Evolutionary conservation across 2,329 filamentous ascomycete genomes (phyloP).

Genomic region (Arthrobotrys sphaeroides): DNA sequence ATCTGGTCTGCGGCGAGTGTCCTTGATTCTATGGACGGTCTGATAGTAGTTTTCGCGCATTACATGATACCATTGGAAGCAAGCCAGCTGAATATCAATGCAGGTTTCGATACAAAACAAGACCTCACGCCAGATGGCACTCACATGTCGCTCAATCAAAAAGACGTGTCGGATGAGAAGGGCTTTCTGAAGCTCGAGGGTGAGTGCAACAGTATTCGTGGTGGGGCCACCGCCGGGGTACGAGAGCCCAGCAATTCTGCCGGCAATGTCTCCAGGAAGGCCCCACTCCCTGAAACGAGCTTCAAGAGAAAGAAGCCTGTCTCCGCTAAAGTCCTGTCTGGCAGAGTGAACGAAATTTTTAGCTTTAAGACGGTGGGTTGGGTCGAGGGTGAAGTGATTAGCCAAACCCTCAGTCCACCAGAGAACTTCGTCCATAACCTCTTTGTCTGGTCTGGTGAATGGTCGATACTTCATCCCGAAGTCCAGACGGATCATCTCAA

Average conservation of each 20-base stretch:
- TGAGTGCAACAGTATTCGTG: not conserved
- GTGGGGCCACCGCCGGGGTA: not conserved
- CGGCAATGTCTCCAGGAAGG: not conserved
- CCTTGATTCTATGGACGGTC: constrained; percentile 1
- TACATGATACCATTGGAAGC: not conserved
- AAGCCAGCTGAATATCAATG: constrained; percentile 13
- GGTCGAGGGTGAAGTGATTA: not conserved
- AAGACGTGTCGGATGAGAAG: not conserved
- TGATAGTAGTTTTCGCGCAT: not conserved
- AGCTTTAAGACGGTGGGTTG: not conserved
- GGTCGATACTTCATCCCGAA: constrained; percentile 8
- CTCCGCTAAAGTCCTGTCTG: not conserved
- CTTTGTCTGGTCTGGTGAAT: not conserved
- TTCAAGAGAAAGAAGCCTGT: not conserved
- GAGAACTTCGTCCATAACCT: not conserved
- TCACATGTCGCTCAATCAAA: constrained; percentile 5
- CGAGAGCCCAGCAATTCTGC: not conserved
- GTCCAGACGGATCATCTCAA: not conserved
- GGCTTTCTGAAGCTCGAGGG: not conserved
- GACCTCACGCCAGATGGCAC: constrained; percentile 4
- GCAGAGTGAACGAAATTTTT: not conserved
- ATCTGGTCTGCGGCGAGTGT: constrained; percentile 4
- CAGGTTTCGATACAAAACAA: constrained; percentile 1
- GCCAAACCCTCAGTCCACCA: not conserved
- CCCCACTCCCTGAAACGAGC: not conserved